phyloP scores from a whole-genome alignment of 768 basidiomycete genomes.

The Fibroporia radiculosa region DNA sequence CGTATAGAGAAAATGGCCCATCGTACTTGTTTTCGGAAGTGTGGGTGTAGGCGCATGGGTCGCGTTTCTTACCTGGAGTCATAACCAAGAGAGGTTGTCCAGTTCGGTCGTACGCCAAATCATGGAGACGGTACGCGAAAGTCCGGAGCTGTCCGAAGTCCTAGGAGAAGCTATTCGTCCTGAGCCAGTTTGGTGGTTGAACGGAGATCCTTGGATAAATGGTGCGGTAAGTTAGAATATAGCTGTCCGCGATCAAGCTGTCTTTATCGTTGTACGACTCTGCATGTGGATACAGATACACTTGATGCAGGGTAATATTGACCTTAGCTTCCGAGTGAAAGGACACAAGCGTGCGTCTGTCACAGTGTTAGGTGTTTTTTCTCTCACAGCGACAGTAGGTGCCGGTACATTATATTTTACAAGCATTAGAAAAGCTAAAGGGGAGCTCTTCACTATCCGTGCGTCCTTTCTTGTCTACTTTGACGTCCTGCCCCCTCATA shows the following conservation, averaged over 20 bases:
- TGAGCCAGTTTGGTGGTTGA: slow-evolving; percentile 66
- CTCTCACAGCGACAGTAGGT: slow-evolving; percentile 28
- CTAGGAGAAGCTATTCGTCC: slow-evolving; percentile 62
- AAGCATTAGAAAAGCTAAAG: slow-evolving; percentile 71
- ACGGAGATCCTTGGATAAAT: slow-evolving; percentile 64
- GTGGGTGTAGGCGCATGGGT: slow-evolving; percentile 59
- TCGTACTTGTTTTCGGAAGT: slow-evolving; percentile 38
- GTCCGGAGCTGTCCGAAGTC: slow-evolving; percentile 37
- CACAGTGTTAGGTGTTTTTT: background rate
- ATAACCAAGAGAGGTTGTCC: slow-evolving; percentile 72
- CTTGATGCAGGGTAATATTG: slow-evolving; percentile 68
- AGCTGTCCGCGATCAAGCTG: too few species aligned
- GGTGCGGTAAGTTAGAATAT: slow-evolving; percentile 49
- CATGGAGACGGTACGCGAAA: slow-evolving; percentile 49
- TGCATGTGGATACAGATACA: too few species aligned
- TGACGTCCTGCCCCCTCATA: background rate
- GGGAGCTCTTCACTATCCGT: slow-evolving; percentile 62
- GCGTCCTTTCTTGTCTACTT: slow-evolving; percentile 24
- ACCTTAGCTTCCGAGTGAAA: slow-evolving; percentile 68
- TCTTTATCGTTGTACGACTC: too few species aligned
- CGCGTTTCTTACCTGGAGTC: slow-evolving; percentile 59
- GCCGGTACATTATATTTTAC: slow-evolving; percentile 79
- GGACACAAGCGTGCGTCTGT: slow-evolving; percentile 52
- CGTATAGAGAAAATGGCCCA: slow-evolving; percentile 45
- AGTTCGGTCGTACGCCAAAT: slow-evolving; percentile 68